phyloP scores from a whole-genome alignment of 2,329 filamentous ascomycete species.

The Talaromyces sp. region DNA sequence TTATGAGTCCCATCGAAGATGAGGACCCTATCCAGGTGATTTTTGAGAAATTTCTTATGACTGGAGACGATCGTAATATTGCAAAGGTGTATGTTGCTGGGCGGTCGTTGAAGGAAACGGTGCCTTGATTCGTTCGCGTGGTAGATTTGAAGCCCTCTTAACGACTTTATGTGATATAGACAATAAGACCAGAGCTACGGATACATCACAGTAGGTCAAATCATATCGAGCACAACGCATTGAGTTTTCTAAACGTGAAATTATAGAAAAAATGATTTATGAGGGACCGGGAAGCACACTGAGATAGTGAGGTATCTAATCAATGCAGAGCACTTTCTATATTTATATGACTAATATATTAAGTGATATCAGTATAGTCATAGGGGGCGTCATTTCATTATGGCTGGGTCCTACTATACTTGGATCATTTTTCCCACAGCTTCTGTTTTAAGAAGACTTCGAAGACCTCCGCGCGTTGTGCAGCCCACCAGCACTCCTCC shows the following conservation, averaged over 20 bases:
- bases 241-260: too few species aligned
- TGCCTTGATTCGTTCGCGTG: neutral
- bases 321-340: too few species aligned
- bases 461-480: neutral
- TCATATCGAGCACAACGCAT: too few species aligned
- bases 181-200: neutral
- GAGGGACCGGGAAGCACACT: too few species aligned
- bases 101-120: slow-evolving; percentile 30
- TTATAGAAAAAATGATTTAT: too few species aligned
- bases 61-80: slow-evolving; percentile 62
- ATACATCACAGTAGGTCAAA: neutral
- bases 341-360: too few species aligned
- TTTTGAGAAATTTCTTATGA: slow-evolving; percentile 64
- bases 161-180: neutral
- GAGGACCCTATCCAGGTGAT: slow-evolving; percentile 46
- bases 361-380: too few species aligned
- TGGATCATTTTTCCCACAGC: neutral
- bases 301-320: too few species aligned
- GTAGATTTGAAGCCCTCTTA: neutral
- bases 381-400: too few species aligned
- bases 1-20: slow-evolving; percentile 54
- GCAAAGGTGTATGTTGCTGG: slow-evolving; percentile 53
- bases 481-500: slow-evolving; percentile 15
- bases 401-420: too few species aligned
- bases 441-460: slow-evolving; percentile 1